Conservation (phyloP, 2,329 filamentous ascomycete genomes). For the Monilinia fructigena region DNA sequence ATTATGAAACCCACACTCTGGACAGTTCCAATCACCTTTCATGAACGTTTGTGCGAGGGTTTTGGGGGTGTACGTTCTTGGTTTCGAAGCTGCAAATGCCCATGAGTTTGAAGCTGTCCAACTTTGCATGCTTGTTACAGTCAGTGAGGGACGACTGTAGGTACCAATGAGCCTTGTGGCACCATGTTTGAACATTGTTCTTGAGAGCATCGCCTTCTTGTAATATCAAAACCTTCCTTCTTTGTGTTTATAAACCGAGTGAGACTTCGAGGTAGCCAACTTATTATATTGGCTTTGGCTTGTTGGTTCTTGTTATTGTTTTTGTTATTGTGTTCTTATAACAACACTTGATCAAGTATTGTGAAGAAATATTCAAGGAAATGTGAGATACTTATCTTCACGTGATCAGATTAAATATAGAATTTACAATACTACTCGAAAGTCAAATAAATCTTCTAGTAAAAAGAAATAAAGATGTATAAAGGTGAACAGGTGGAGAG, state of each 20-base stretch:
- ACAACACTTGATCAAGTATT: neutral
- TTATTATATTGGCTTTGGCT: too few species aligned
- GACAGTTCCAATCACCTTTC: neutral
- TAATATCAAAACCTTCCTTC: too few species aligned
- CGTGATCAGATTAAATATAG: neutral
- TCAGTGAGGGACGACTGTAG: slow-evolving; percentile 1
- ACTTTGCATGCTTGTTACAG: neutral
- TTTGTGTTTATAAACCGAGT: too few species aligned
- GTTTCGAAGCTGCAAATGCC: neutral
- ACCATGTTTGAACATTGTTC: neutral
- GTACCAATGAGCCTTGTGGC: neutral
- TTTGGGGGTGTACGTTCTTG: neutral
- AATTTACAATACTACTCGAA: neutral
- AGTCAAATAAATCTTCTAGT: too few species aligned
- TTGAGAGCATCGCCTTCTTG: neutral
- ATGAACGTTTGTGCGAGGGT: neutral
- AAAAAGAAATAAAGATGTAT: too few species aligned
- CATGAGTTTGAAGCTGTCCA: neutral
- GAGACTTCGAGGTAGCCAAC: too few species aligned
- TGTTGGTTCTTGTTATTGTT: neutral
- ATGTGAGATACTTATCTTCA: neutral
- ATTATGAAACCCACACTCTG: neutral
- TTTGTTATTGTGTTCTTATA: neutral
- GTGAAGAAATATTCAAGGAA: neutral
- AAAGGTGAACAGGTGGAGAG: too few species aligned